Evolutionary conservation across 2,329 filamentous ascomycete genomes (phyloP).

Genomic region (Uncinocarpus reesii): DNA sequence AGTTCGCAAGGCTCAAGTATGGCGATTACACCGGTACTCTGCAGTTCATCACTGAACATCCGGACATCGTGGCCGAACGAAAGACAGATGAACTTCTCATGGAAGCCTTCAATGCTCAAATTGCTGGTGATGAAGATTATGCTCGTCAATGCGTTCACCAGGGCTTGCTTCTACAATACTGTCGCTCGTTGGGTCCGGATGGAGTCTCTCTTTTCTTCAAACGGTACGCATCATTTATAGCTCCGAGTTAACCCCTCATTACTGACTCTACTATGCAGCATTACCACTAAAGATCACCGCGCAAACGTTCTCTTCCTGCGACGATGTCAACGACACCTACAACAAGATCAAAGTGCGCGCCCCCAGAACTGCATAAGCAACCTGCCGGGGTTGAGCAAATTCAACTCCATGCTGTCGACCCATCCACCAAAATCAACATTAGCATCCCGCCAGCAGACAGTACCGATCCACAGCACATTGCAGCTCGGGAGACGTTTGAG

Average conservation of each 20-base stretch:
- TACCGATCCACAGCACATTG: constrained; percentile 51
- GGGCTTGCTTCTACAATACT: constrained; percentile 86
- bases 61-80: constrained; percentile 65
- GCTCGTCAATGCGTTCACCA: constrained; percentile 86
- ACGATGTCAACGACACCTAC: constrained; percentile 87
- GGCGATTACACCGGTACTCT: constrained; percentile 64
- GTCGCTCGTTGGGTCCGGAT: constrained; percentile 74
- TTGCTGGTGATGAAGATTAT: constrained; percentile 64
- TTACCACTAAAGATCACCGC: constrained; percentile 80
- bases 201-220: constrained; percentile 93
- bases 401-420: constrained; percentile 91
- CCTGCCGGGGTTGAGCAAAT: constrained; percentile 78
- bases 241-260: not conserved
- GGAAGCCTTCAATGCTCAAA: constrained; percentile 79
- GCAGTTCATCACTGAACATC: constrained; percentile 68
- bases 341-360: constrained; percentile 67
- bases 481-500: constrained; percentile 68
- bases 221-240: constrained; percentile 40
- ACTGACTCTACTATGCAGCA: constrained; percentile 32
- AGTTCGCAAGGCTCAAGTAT: constrained; percentile 68
- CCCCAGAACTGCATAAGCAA: constrained; percentile 58
- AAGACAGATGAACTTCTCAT: constrained; percentile 87
- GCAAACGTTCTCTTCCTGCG: constrained; percentile 81
- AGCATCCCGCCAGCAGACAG: constrained; percentile 61
- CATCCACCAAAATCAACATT: constrained; percentile 84